phyloP scores from a whole-genome alignment of 306 rosid genomes.

The Boehmeria nivea region DNA sequence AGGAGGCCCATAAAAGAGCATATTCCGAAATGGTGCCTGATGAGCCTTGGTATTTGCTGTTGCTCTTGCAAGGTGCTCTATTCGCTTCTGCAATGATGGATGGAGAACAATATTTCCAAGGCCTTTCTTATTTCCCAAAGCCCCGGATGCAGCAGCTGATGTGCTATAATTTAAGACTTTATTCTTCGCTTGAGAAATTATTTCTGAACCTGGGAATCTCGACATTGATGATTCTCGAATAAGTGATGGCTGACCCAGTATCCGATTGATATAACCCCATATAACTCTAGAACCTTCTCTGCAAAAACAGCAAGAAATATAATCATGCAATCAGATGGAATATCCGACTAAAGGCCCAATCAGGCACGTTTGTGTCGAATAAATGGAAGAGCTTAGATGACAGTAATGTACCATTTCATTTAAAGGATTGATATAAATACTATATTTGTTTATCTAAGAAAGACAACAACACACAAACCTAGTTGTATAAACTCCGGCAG shows the following conservation, averaged over 20 bases:
- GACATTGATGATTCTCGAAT: conserved; percentile 93
- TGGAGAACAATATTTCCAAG: conserved; percentile 78
- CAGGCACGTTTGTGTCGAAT: no score
- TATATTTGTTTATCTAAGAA: conserved; percentile 9
- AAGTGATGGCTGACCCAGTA: conserved; percentile 96
- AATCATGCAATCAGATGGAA: conserved; percentile 19
- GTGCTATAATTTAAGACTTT: conserved; percentile 47
- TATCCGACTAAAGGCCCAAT: background rate
- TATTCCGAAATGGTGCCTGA: conserved; percentile 94
- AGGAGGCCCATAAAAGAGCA: conserved; percentile 97
- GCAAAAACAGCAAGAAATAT: conserved; percentile 20
- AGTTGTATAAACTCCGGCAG: conserved; percentile 95
- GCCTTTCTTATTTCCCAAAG: conserved; percentile 44
- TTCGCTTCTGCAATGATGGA: conserved; percentile 82
- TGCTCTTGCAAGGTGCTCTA: conserved; percentile 85
- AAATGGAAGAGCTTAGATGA: no score
- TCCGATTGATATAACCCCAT: conserved; percentile 95
- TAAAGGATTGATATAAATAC: no score
- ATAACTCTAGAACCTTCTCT: conserved; percentile 96
- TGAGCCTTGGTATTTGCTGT: conserved; percentile 90
- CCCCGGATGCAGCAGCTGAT: conserved; percentile 32
- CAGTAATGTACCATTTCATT: no score
- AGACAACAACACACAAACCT: conserved; percentile 45
- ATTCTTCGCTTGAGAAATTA: conserved; percentile 59
- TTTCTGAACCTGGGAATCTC: conserved; percentile 73